Conservation (phyloP, 257 asterid species). For the Solanum raphanifolium region DNA sequence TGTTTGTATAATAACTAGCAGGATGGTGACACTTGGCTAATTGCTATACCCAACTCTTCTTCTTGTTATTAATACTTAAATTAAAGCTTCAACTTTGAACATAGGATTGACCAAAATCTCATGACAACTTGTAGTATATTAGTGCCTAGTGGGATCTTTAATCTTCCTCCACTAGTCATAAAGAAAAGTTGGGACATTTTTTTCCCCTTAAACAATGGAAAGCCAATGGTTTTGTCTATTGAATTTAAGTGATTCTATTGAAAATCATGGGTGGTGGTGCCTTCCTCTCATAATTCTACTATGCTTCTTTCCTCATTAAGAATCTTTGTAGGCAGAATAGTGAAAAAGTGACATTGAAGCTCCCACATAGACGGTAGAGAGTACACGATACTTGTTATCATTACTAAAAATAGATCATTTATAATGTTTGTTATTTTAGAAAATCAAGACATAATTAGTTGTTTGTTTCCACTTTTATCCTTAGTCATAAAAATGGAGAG, state of each 20-base stretch:
- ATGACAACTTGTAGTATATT: neutral
- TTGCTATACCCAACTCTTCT: neutral
- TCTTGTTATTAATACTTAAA: neutral
- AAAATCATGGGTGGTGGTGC: constrained; percentile 19
- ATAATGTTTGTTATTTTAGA: no score
- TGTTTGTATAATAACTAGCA: neutral
- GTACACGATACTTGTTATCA: no score
- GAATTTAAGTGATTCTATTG: constrained; percentile 1
- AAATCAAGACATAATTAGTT: no score
- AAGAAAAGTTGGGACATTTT: constrained; percentile 3
- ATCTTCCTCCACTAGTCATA: constrained; percentile 32
- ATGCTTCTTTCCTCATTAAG: constrained; percentile 14
- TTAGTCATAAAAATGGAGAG: neutral
- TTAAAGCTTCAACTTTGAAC: neutral
- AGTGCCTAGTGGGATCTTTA: constrained; percentile 27
- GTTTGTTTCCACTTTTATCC: no score
- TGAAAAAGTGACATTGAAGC: constrained; percentile 17
- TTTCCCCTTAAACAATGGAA: constrained; percentile 17
- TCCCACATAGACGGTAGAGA: neutral
- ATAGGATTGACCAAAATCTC: neutral
- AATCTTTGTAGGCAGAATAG: constrained; percentile 35
- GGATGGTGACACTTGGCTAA: neutral
- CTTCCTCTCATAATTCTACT: constrained; percentile 21
- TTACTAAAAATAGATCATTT: no score
- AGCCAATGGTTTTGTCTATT: constrained; percentile 17